Base-by-base conservation (phyloP, 768 basidiomycete genomes). In the Panellus pusillus region DNA sequence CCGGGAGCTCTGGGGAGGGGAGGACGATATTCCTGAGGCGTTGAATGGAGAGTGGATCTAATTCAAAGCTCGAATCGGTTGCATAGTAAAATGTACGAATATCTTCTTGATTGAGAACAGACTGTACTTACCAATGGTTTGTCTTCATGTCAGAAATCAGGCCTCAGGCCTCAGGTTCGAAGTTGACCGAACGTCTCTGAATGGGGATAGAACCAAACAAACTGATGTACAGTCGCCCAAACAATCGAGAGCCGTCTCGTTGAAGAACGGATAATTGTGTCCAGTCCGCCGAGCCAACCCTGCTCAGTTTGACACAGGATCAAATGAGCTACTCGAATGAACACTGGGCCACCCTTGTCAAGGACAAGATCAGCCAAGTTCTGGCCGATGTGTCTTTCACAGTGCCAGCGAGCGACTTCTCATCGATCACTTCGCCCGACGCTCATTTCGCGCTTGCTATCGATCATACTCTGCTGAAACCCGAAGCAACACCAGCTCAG, bases 1-100 rank as follows among this genome's bases (percentile, higher is more conserved):
- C 40, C 37, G 48, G 20, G 61, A 65, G 36, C 37, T 65, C 20
- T 50, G 60, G 4, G 75, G 74, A 47, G 70, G 76, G 29, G 78
- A 81, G 46, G 65, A 66, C 12, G 60, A 70, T 3, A 72, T 78
- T 49, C 67, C 68, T 6, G 79, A 79, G 43, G 70, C 79, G 15
- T 65, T 86, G 24, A 66, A 80, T 54, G 81, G 83, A 3, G 59
- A 75, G 24, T 85, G 84, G 81, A 75, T 74, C 27, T 80, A 35
- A 65, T 9, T 45, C 24, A 24, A 2, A 2, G 24, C 6, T 24
- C 24, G 24, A 24, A 24, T 24, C 24, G 24, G 24, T 24, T 6
- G 24, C 2, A 24, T 24, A 24, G 24, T 24, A 6, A 24, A 24
- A 24, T 24, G 24, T 24, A 24, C 24, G 24, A 24, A 24, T 24